phyloP scores from a whole-genome alignment of 257 asterid genomes.

The Solanum habrochaites region DNA sequence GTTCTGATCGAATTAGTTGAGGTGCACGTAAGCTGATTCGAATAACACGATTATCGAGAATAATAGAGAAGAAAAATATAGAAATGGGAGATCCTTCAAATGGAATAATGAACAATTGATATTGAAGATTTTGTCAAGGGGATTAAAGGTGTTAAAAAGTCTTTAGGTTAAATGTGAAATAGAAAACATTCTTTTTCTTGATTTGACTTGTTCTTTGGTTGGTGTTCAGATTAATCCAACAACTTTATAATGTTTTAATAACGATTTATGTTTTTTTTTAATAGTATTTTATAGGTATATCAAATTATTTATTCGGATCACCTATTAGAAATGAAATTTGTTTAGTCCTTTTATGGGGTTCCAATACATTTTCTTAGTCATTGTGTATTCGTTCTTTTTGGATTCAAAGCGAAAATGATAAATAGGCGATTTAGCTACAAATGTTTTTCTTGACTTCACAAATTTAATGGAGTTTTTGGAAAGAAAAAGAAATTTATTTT shows the following conservation, averaged over 20 bases:
- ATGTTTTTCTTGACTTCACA: neutral
- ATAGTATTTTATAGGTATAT: neutral
- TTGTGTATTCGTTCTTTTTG: neutral
- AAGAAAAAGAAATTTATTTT: neutral
- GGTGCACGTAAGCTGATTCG: accelerated
- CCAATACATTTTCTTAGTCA: neutral
- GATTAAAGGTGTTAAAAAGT: neutral
- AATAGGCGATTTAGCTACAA: neutral
- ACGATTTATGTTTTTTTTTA: neutral
- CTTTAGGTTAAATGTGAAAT: neutral
- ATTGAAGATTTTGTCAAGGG: neutral
- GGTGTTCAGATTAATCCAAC: neutral
- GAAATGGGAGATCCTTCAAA: neutral
- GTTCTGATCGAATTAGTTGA: neutral
- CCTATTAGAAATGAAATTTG: neutral
- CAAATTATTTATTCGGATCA: neutral
- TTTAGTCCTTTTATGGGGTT: neutral
- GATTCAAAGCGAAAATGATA: neutral
- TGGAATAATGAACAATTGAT: neutral
- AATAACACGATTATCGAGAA: neutral
- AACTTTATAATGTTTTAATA: neutral
- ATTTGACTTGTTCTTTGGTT: neutral
- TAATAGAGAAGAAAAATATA: neutral
- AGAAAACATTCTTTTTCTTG: neutral
- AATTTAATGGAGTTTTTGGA: neutral